Percentiles rank a stretch among this genome's conserved stretches.
Evolutionary conservation across 495 filamentous ascomycete genomes (phyloP).

Genomic region (Elaphomyces granulatus): DNA sequence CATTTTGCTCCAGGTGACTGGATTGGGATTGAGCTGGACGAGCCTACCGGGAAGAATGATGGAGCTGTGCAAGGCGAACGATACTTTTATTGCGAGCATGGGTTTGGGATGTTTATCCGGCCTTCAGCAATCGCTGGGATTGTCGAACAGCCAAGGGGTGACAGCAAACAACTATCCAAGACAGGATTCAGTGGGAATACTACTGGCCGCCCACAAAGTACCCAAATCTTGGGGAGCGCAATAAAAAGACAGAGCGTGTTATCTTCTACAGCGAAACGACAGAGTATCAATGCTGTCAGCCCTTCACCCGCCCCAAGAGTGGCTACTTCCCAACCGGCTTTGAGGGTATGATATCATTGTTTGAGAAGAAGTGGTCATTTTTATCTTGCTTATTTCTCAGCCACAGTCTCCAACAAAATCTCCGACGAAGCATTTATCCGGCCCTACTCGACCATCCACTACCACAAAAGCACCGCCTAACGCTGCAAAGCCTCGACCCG

Average conservation of each 20-base stretch:
- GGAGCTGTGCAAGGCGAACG: conserved; percentile 76
- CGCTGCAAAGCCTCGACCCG: conserved; percentile 38
- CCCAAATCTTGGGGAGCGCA: conserved; percentile 15
- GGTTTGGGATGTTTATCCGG: conserved; percentile 79
- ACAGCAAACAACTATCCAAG: conserved; percentile 23
- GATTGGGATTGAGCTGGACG: conserved; percentile 81
- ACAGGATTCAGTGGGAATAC: conserved; percentile 12
- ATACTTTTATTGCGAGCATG: conserved; percentile 75
- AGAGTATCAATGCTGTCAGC: conserved; percentile 53
- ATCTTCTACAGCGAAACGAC: conserved; percentile 42
- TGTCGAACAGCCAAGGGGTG: conserved; percentile 40
- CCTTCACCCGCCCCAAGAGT: conserved; percentile 45
- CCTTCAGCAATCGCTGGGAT: conserved; percentile 43
- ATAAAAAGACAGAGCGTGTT: conserved; percentile 27
- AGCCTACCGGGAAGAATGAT: conserved; percentile 84
- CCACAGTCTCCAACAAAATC: conserved; percentile 61
- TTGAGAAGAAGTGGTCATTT: conserved; percentile 1
- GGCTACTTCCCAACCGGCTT: conserved; percentile 33
- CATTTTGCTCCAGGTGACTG: conserved; percentile 71
- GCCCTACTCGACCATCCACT: conserved; percentile 41
- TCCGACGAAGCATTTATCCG: conserved; percentile 59
- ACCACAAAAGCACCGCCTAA: conserved; percentile 33
- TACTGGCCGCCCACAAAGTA: conserved; percentile 20
- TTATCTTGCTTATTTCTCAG: conserved; percentile 4
- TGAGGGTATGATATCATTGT: conserved; percentile 36